phyloP scores from a whole-genome alignment of 2,329 filamentous ascomycete genomes.

The Aspergillus ruber region DNA sequence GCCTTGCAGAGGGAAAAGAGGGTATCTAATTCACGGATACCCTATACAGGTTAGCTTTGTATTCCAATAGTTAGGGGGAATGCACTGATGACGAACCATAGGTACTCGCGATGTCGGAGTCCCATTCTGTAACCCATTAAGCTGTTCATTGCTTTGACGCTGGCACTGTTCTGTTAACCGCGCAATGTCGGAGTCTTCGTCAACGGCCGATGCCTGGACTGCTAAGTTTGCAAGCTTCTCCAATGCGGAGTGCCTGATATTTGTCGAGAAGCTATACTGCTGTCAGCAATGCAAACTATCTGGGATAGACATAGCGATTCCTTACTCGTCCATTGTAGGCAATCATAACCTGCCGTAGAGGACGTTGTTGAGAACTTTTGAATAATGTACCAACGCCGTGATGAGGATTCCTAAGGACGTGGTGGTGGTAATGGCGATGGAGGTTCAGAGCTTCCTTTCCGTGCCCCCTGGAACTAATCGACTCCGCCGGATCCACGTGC shows the following conservation, averaged over 20 bases:
- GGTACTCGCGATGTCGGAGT: slow-evolving; percentile 31
- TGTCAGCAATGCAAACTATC: background rate
- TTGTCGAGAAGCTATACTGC: slow-evolving; percentile 21
- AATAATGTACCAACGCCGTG: background rate
- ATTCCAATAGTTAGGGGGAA: slow-evolving; percentile 1
- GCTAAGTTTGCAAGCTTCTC: slow-evolving; percentile 39
- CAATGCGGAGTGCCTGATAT: slow-evolving; percentile 37
- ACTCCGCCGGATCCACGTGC: background rate
- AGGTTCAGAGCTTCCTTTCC: background rate
- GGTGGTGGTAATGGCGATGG: background rate
- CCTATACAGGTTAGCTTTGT: slow-evolving; percentile 46
- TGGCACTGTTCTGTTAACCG: slow-evolving; percentile 29
- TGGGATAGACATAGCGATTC: background rate
- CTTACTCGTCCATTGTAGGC: background rate
- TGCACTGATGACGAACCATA: slow-evolving; percentile 25
- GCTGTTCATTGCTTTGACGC: slow-evolving; percentile 11
- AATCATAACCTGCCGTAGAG: background rate
- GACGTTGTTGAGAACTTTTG: background rate
- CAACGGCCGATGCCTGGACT: slow-evolving; percentile 23
- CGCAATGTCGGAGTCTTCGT: slow-evolving; percentile 28
- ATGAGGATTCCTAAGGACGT: background rate
- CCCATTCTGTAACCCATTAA: slow-evolving; percentile 30
- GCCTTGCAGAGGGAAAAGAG: slow-evolving; percentile 87
- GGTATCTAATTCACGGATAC: slow-evolving; percentile 83
- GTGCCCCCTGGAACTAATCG: background rate